Conservation (phyloP, 1,284 basidiomycete genomes). For the Tilletia horrida region DNA sequence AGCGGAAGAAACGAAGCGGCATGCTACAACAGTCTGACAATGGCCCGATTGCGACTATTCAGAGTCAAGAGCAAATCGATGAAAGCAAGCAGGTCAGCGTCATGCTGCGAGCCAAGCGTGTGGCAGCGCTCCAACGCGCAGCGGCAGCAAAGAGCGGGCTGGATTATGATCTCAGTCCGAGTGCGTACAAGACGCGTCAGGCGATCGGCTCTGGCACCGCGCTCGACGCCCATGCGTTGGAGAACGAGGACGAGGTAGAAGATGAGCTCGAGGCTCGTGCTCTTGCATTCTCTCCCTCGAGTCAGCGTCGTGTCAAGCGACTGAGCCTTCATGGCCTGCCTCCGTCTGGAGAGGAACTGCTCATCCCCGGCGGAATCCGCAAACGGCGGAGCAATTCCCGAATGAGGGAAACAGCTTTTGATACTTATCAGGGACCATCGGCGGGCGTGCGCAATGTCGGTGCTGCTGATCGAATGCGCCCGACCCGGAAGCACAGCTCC, state of each 20-base stretch:
- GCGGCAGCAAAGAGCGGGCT: slow-evolving; percentile 6
- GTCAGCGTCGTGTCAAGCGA: slow-evolving; percentile 8
- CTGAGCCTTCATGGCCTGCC: background rate
- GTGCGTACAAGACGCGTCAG: background rate
- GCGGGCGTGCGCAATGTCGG: too few relatives aligned
- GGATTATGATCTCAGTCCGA: slow-evolving; percentile 21
- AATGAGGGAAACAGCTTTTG: background rate
- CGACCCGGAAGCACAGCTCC: background rate
- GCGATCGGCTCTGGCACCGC: slow-evolving; percentile 16
- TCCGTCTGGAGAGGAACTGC: slow-evolving; percentile 23
- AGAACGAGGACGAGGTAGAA: slow-evolving; percentile 27
- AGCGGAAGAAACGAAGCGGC: background rate
- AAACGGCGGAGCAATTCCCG: slow-evolving; percentile 1
- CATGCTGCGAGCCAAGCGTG: slow-evolving; percentile 33
- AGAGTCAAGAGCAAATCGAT: slow-evolving; percentile 33
- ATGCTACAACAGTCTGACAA: slow-evolving; percentile 12
- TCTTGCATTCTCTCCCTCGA: slow-evolving; percentile 21
- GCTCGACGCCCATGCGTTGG: slow-evolving; percentile 22
- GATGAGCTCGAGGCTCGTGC: slow-evolving; percentile 27
- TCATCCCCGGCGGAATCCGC: slow-evolving; percentile 22
- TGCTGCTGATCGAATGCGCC: background rate
- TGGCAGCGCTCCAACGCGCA: slow-evolving; percentile 27
- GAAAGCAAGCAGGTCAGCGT: slow-evolving; percentile 29
- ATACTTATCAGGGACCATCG: background rate
- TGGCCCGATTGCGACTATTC: slow-evolving; percentile 24